phyloP scores from a whole-genome alignment of 2,329 filamentous ascomycete genomes.

The Clarireedia hainanense region DNA sequence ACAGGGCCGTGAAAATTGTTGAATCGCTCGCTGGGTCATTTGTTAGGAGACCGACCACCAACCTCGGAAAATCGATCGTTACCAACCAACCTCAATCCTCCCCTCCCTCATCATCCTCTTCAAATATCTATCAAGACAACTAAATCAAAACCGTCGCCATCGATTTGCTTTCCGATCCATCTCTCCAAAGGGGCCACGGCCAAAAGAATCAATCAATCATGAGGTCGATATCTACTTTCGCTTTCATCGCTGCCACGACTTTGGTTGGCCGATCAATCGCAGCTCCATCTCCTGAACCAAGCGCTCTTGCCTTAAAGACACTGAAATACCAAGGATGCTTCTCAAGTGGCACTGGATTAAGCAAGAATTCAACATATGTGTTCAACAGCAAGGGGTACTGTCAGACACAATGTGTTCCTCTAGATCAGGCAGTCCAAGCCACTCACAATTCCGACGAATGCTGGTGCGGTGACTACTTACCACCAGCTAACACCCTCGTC shows the following conservation, averaged over 20 bases:
- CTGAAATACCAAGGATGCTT: conserved; percentile 23
- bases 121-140: background rate
- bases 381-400: conserved; percentile 27
- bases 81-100: background rate
- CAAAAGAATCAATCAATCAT: conserved; percentile 20
- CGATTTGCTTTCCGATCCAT: background rate
- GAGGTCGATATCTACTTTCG: conserved; percentile 18
- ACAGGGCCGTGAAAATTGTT: background rate
- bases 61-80: background rate
- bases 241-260: conserved; percentile 15
- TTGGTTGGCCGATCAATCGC: conserved; percentile 14
- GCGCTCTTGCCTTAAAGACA: conserved; percentile 2
- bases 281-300: conserved; percentile 3
- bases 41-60: background rate
- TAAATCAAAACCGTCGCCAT: background rate
- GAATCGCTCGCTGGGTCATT: background rate
- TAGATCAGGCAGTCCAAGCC: conserved; percentile 18
- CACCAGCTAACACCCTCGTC: conserved; percentile 15
- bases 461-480: conserved; percentile 26
- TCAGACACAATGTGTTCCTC: conserved; percentile 16
- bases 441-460: conserved; percentile 22
- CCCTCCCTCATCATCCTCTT: background rate
- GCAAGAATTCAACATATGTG: conserved; percentile 18
- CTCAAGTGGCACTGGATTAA: conserved; percentile 19
- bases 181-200: conserved; percentile 13